Evolutionary conservation across 192 early-diverging fungal genomes (phyloP).

Genomic region (Linnemannia schmuckeri): DNA sequence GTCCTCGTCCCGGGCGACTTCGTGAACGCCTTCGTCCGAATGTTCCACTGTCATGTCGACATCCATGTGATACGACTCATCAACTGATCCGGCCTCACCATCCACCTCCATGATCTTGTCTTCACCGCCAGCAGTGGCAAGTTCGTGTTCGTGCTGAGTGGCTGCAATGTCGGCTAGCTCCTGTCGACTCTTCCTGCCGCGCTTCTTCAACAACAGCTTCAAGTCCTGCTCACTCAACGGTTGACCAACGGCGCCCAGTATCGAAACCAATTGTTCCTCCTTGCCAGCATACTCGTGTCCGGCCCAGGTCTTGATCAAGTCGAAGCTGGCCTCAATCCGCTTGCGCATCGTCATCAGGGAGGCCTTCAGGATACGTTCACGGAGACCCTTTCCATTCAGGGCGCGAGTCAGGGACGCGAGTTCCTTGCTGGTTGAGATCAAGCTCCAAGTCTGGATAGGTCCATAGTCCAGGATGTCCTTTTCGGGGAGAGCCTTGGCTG

Average conservation of each 20-base stretch:
- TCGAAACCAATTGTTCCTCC: constrained; percentile 23
- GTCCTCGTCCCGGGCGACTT: not conserved
- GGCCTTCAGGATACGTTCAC: constrained; percentile 40
- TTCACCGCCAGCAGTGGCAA: not conserved
- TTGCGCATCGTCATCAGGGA: constrained; percentile 42
- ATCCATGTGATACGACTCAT: not conserved
- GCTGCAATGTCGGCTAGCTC: constrained; percentile 55
- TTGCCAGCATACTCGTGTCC: constrained; percentile 16
- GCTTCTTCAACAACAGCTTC: constrained; percentile 29
- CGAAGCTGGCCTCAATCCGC: constrained; percentile 44
- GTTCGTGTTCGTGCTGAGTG: constrained; percentile 22
- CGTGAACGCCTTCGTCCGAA: constrained; percentile 15
- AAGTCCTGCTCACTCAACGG: constrained; percentile 27
- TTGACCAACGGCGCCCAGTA: constrained; percentile 40
- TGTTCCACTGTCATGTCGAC: constrained; percentile 21
- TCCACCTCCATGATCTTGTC: constrained; percentile 28
- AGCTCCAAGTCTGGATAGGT: constrained; percentile 41
- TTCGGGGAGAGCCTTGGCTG: not conserved
- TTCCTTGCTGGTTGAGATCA: constrained; percentile 48
- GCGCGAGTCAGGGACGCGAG: constrained; percentile 40
- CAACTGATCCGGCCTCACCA: not conserved
- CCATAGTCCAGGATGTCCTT: constrained; percentile 48
- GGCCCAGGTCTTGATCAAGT: constrained; percentile 26
- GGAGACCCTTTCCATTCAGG: constrained; percentile 38
- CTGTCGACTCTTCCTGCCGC: constrained; percentile 45